phyloP scores from a whole-genome alignment of 306 rosid genomes.

The Amphicarpaea edgeworthii region DNA sequence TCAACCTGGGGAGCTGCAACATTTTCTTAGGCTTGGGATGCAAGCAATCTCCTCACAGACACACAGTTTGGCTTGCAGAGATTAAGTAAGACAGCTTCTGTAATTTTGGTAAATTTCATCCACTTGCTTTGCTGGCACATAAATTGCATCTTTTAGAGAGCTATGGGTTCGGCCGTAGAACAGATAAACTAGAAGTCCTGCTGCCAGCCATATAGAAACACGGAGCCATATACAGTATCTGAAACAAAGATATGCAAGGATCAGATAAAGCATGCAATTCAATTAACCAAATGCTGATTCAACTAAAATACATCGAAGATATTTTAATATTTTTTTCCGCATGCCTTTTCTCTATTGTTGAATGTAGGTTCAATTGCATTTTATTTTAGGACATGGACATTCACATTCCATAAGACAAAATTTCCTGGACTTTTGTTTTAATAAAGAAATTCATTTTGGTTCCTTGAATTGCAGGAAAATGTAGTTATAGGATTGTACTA shows the following conservation, averaged over 20 bases:
- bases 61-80: not conserved
- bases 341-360: not conserved
- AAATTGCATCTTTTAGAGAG: slow-evolving; percentile 69
- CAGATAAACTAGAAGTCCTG: slow-evolving; percentile 66
- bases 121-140: slow-evolving; percentile 62
- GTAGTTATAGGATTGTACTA: not conserved
- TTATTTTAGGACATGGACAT: slow-evolving; percentile 1
- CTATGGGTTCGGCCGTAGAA: slow-evolving; percentile 86
- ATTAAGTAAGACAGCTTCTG: slow-evolving; percentile 43
- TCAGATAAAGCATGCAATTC: slow-evolving; percentile 40
- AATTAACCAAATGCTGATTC: slow-evolving; percentile 15
- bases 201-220: slow-evolving; percentile 74
- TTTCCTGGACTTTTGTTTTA: not conserved
- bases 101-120: slow-evolving; percentile 57
- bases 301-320: slow-evolving; percentile 25
- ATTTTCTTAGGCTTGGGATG: slow-evolving; percentile 10
- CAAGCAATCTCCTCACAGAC: slow-evolving; percentile 9
- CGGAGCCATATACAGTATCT: slow-evolving; percentile 81
- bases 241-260: slow-evolving; percentile 40
- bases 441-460: no score
- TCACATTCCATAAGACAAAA: not conserved
- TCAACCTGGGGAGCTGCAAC: slow-evolving; percentile 16
- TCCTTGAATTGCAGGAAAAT: not conserved
- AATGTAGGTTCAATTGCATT: not conserved
- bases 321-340: not conserved